Percentiles rank a stretch among this genome's conserved stretches.
Conservation (phyloP, 1,139 yeast species). For the Yamadazyma triangularis region DNA sequence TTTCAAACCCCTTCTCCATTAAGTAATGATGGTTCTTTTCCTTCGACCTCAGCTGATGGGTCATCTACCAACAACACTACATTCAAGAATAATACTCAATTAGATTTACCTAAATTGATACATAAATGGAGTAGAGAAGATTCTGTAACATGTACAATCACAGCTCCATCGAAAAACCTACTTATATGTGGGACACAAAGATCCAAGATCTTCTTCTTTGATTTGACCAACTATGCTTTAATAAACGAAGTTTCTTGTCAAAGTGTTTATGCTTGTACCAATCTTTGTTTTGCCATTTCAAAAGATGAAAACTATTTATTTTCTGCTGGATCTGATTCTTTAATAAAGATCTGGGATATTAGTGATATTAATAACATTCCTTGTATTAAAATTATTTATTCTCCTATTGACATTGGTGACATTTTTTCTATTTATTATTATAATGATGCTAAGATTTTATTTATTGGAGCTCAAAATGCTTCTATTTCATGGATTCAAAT, state of each 20-base stretch:
- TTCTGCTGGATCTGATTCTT: slow-evolving; percentile 87
- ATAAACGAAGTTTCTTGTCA: slow-evolving; percentile 27
- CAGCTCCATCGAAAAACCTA: slow-evolving; percentile 53
- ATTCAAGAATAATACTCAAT: slow-evolving; percentile 84
- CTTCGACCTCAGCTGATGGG: slow-evolving; percentile 64
- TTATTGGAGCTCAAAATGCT: slow-evolving; percentile 91
- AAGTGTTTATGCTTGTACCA: slow-evolving; percentile 66
- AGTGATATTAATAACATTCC: slow-evolving; percentile 13
- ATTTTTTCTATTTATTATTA: slow-evolving; percentile 81
- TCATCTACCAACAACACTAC: slow-evolving; percentile 75
- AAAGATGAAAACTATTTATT: slow-evolving; percentile 60
- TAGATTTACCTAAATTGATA: slow-evolving; percentile 55
- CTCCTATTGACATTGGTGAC: slow-evolving; percentile 87
- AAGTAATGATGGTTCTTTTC: slow-evolving; percentile 92
- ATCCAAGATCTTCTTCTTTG: slow-evolving; percentile 72
- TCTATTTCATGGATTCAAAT: slow-evolving; percentile 68
- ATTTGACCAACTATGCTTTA: slow-evolving; percentile 58
- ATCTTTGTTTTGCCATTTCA: slow-evolving; percentile 61
- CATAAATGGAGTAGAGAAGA: slow-evolving; percentile 77
- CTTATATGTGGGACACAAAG: slow-evolving; percentile 93
- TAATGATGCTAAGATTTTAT: slow-evolving; percentile 54
- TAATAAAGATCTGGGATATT: slow-evolving; percentile 80
- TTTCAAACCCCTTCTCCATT: slow-evolving; percentile 76
- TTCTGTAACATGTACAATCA: slow-evolving; percentile 74
- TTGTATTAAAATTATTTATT: slow-evolving; percentile 67